Base-by-base conservation (phyloP, 129 eudicot species). In the Centaurea solstitialis region DNA sequence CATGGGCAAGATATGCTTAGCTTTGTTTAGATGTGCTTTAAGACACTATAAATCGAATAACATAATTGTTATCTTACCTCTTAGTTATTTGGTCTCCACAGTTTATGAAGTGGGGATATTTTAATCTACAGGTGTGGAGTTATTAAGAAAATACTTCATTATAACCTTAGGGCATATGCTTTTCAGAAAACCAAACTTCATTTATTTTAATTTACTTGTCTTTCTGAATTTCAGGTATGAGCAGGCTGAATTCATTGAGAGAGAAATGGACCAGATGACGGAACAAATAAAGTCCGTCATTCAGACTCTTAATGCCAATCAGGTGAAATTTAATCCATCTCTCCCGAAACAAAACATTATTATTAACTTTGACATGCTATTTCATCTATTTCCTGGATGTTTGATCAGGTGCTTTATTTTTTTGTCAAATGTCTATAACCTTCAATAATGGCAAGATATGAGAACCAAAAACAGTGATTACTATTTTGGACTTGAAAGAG, bases 261-360 rank as follows among this genome's bases (percentile, higher is more conserved):
- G 97, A 83, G 99, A 93, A 79, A 76, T 95, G 86, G 98, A 90
- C 81, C 97, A 95, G 59, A 89, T 93, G 97, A 81, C 94, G 0
- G 97, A 93, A 80, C 94, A 91, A 77, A 89, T 92, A 76, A 95
- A 89, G 76, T 80, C 93, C 26, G 91, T 95, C 67, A 95, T 95
- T 82, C 93, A 89, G 80, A 84, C 97, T 41, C 85, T 95, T 38
- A 95, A 95, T 72, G 91, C 98, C 76, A 87, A 85, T 82, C 98
- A 95, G 91, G 99, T 91, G 40, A 28, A 61, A 4, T 23, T 70
- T 33, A 24, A 24, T 53, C 39, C 33, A 22, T 11, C 37, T 40
- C n/a, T 17, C 26, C 66, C 12, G 8, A 72, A 72, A 22, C 13
- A 37, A 22, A 61, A 38, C 62, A 72, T 59, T 39, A 12, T 0